Base-by-base conservation (phyloP, 345 rosid genomes). In the Populus tremula region DNA sequence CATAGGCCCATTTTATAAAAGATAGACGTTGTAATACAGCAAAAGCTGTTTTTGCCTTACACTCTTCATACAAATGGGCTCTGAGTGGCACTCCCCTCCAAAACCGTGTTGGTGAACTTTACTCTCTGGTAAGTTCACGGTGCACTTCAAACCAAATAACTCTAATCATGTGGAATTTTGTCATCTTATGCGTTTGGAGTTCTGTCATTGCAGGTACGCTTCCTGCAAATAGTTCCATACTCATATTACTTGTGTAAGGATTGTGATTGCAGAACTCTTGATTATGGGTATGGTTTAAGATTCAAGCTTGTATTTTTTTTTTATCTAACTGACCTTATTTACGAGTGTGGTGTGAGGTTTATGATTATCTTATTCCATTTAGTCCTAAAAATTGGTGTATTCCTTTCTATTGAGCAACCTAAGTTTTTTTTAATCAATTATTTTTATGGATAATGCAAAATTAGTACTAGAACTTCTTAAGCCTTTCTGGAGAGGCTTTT, bases 31-130 rank as follows among this genome's bases (percentile, higher is more conserved):
- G 92, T 81, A 95, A 90, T 84, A 96, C 99, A 73, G 97, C 98
- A 50, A 96, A 79, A 87, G 98, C 97, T 14, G 87, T 96, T 85
- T 91, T 96, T 76, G 88, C 97, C 45, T 88, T 96, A 81, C 88
- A 90, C 45, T 91, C 98, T 80, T 87, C 88, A 11, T 93, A 84
- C 80, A 93, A 88, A 85, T 96, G 99, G 99, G 97, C 98, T 81
- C 69, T 96, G 79, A 96, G 99, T 71, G 99, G 99, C 74, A 96
- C 99, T 74, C 99, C 99, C 77, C 93, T 96, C 71, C 99, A 96
- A 84, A 96, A 96, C 74, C 99, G 98, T 66, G 98, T 96, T 69
- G 99, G 98, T 74, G 99, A 96, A 82, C 94, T 96, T 75, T 96
- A 96, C 88, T 93, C 99, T 74, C 82, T 96, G 84, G 98, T 96